A percentile compares a stretch with the other conserved stretches of the same genome.
Conservation (phyloP, 148 eudicot genomes). For the Silene latifolia region DNA sequence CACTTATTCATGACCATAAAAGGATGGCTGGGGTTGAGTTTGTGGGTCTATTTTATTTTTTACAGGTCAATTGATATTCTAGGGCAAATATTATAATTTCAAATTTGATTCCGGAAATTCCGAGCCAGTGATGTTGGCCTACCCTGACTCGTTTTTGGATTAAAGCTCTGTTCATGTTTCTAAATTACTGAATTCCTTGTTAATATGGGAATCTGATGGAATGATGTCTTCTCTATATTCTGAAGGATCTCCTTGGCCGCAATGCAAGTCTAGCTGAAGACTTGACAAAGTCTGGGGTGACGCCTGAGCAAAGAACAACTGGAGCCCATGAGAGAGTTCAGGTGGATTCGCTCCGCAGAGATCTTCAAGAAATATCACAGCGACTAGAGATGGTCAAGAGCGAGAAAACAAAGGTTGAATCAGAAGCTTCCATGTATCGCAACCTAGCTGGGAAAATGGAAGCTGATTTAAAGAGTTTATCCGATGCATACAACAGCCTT, state of each 20-base stretch:
- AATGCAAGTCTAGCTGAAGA: constrained; percentile 79
- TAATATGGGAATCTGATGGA: neutral
- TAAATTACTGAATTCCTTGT: neutral
- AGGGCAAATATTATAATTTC: neutral
- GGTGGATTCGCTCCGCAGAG: constrained; percentile 63
- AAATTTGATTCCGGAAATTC: neutral
- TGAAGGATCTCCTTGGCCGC: constrained; percentile 80
- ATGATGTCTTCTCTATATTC: constrained; percentile 4
- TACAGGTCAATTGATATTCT: neutral
- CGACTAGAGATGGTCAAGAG: constrained; percentile 57
- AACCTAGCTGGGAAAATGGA: constrained; percentile 63
- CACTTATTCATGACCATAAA: no score
- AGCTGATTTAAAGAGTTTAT: constrained; percentile 83
- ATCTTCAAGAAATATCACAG: constrained; percentile 63
- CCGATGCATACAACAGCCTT: constrained; percentile 91
- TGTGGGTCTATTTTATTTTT: no score
- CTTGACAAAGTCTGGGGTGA: constrained; percentile 56
- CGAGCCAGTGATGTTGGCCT: neutral
- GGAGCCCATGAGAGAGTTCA: constrained; percentile 65
- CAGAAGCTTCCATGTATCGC: constrained; percentile 52
- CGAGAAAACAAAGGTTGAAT: constrained; percentile 63
- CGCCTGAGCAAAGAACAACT: constrained; percentile 46
- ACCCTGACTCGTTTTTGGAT: no score
- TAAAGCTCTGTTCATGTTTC: neutral
- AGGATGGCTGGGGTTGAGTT: no score